Evolutionary conservation across 192 early-diverging fungal genomes (phyloP).

Genomic region (Coemansia sp.): DNA sequence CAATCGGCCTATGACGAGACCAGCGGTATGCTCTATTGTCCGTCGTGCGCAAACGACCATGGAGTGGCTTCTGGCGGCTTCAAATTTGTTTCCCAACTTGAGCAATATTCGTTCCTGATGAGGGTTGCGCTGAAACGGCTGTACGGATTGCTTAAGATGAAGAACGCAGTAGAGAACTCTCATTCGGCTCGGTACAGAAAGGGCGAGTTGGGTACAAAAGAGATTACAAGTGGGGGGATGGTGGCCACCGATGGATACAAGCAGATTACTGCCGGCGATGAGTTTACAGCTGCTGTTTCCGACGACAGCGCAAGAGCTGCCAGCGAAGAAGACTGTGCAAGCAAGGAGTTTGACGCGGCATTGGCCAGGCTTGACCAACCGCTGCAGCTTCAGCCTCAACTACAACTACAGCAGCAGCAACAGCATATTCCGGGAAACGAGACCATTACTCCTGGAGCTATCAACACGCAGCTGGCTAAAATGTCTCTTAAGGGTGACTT

Average conservation of each 20-base stretch:
- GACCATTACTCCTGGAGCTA: not conserved
- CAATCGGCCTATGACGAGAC: slow-evolving; percentile 58
- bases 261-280: slow-evolving; percentile 1
- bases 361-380: slow-evolving; percentile 37
- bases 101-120: slow-evolving; percentile 90
- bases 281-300: not conserved
- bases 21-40: slow-evolving; percentile 55
- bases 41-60: slow-evolving; percentile 55
- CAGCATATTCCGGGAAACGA: not conserved
- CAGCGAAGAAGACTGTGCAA: slow-evolving; percentile 24
- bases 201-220: slow-evolving; percentile 18
- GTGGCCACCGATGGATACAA: slow-evolving; percentile 9
- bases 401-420: slow-evolving; percentile 13
- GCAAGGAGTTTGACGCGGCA: slow-evolving; percentile 49
- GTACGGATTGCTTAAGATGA: slow-evolving; percentile 73
- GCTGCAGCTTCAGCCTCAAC: slow-evolving; percentile 25
- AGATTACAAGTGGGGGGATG: slow-evolving; percentile 7
- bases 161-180: slow-evolving; percentile 52
- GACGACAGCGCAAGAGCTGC: slow-evolving; percentile 3
- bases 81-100: slow-evolving; percentile 78
- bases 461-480: slow-evolving; percentile 10
- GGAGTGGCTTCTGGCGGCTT: slow-evolving; percentile 56
- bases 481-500: slow-evolving; percentile 1
- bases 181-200: slow-evolving; percentile 24
- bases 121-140: slow-evolving; percentile 79